Conservation (phyloP, 441 rosid genomes). For the Theobroma grandiflorum region DNA sequence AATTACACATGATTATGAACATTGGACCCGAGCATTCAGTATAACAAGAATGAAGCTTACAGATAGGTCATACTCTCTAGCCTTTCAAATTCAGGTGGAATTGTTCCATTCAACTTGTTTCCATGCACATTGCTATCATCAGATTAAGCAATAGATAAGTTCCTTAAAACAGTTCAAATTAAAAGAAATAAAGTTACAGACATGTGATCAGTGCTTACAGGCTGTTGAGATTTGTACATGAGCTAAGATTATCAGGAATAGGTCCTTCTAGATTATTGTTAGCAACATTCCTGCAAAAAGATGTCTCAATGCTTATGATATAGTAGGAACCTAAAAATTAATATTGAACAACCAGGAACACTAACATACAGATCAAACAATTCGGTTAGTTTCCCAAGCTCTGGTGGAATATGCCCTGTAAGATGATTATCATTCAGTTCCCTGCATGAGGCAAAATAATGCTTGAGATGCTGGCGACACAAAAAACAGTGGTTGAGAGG, state of each 20-base stretch:
- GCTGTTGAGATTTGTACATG: constrained; percentile 89
- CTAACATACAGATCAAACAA: constrained; percentile 85
- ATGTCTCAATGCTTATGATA: constrained; percentile 15
- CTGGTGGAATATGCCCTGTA: constrained; percentile 76
- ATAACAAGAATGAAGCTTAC: constrained; percentile 52
- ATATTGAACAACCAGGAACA: constrained; percentile 13
- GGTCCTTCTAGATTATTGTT: constrained; percentile 83
- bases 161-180: constrained; percentile 3
- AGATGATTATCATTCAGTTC: constrained; percentile 86
- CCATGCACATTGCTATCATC: constrained; percentile 79
- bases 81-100: constrained; percentile 77
- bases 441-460: constrained; percentile 50
- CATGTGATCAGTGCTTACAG: constrained; percentile 55
- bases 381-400: constrained; percentile 94
- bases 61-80: constrained; percentile 91
- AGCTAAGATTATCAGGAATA: constrained; percentile 85
- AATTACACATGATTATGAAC: not conserved
- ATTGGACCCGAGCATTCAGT: not conserved
- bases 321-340: not conserved
- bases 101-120: constrained; percentile 78
- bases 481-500: constrained; percentile 20
- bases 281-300: constrained; percentile 73
- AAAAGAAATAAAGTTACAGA: not conserved
- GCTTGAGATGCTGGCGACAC: constrained; percentile 6
- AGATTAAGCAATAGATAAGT: constrained; percentile 27